Conservation (phyloP, 768 basidiomycete species). For the Podaxis mareebaensis region DNA sequence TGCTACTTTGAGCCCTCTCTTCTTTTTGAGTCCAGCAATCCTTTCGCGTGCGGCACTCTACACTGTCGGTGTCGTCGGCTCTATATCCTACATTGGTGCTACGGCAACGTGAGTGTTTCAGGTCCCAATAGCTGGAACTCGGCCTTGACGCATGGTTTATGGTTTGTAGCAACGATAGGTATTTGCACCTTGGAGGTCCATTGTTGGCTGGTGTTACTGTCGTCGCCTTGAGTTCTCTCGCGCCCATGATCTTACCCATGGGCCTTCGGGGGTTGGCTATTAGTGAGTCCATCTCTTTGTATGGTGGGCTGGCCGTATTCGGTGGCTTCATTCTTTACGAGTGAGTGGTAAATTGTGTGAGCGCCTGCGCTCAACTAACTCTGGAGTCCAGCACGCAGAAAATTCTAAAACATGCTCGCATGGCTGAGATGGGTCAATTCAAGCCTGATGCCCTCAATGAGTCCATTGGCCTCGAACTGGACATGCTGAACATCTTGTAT, state of each 20-base stretch:
- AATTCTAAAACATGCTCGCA: slow-evolving; percentile 72
- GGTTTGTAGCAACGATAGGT: slow-evolving; percentile 65
- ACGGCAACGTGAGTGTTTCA: slow-evolving; percentile 63
- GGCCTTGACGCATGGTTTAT: not conserved
- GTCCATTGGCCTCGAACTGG: slow-evolving; percentile 76
- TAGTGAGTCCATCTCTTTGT: slow-evolving; percentile 76
- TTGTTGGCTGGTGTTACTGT: slow-evolving; percentile 88
- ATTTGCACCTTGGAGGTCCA: slow-evolving; percentile 83
- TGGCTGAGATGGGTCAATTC: slow-evolving; percentile 68
- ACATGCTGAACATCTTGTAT: slow-evolving; percentile 90
- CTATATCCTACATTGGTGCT: slow-evolving; percentile 84
- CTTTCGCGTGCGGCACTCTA: slow-evolving; percentile 87
- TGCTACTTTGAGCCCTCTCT: slow-evolving; percentile 83
- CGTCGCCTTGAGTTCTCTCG: slow-evolving; percentile 82
- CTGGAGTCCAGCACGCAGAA: slow-evolving; percentile 69
- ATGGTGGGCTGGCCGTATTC: slow-evolving; percentile 89
- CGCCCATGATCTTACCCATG: slow-evolving; percentile 87
- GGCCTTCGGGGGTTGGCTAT: slow-evolving; percentile 76
- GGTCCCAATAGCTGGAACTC: not conserved
- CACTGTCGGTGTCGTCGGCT: slow-evolving; percentile 83
- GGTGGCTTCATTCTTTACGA: slow-evolving; percentile 86
- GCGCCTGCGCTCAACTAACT: not conserved
- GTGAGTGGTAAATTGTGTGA: slow-evolving; percentile 39
- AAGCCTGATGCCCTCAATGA: slow-evolving; percentile 76
- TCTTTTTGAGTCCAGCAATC: slow-evolving; percentile 84